phyloP scores from a whole-genome alignment of 495 filamentous ascomycete species.

The Penicillium pulvis region DNA sequence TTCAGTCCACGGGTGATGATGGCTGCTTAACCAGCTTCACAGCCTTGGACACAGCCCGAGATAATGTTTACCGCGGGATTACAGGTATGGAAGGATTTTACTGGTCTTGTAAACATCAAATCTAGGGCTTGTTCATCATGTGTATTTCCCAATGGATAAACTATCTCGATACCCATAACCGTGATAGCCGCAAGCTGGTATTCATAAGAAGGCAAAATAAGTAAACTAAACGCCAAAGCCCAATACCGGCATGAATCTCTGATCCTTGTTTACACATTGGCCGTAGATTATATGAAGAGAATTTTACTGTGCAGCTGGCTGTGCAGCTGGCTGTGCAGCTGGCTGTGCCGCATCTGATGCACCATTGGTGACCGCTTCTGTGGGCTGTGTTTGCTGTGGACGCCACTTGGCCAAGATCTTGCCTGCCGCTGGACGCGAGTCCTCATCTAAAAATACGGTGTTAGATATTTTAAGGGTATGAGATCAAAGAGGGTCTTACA shows the following conservation, averaged over 20 bases:
- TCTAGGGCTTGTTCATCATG: too few relatives aligned
- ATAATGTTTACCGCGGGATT: too few relatives aligned
- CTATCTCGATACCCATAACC: neutral
- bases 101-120: too few relatives aligned
- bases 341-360: slow-evolving; percentile 1
- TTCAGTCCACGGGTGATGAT: too few relatives aligned
- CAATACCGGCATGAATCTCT: neutral
- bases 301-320: neutral
- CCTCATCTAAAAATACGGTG: slow-evolving; percentile 37
- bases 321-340: slow-evolving; percentile 6
- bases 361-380: slow-evolving; percentile 16
- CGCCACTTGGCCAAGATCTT: slow-evolving; percentile 49
- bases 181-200: neutral
- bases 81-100: too few relatives aligned
- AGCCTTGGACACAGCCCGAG: too few relatives aligned
- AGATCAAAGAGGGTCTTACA: slow-evolving; percentile 29
- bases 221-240: neutral
- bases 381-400: slow-evolving; percentile 28
- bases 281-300: neutral
- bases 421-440: slow-evolving; percentile 46
- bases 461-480: slow-evolving; percentile 17
- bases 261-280: neutral
- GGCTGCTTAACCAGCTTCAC: too few relatives aligned
- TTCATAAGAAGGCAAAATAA: neutral
- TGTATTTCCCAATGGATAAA: too few relatives aligned